Percentiles rank a stretch among this genome's conserved stretches.
These are phyloP conservation scores for Pichia sp. DNA, from an alignment of 1,139 yeast species.

Conservation along the genomic window DNA sequence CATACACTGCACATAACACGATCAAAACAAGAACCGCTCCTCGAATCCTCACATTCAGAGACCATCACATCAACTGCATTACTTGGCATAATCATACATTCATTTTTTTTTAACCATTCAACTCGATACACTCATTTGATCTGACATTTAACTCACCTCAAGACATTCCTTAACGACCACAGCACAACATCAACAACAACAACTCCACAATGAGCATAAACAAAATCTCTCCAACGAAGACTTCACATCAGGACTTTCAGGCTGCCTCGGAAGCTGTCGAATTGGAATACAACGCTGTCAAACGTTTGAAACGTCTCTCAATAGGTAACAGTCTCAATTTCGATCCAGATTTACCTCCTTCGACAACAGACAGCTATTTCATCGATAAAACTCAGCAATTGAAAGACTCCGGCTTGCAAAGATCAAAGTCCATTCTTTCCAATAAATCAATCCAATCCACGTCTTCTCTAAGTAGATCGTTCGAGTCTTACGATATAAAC, in stretches of 20 bases:
- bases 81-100: too few species aligned
- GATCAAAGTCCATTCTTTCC: constrained; percentile 16
- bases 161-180: neutral
- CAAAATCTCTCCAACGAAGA: constrained; percentile 23
- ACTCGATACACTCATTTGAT: too few species aligned
- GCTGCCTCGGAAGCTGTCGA: constrained; percentile 40
- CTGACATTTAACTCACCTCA: neutral
- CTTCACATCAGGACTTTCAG: constrained; percentile 32
- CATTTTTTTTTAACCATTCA: too few species aligned
- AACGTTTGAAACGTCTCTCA: constrained; percentile 54
- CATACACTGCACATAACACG: too few species aligned
- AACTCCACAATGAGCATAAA: neutral
- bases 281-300: constrained; percentile 58
- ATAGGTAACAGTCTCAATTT: constrained; percentile 53
- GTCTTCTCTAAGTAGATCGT: constrained; percentile 2
- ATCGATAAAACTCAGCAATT: constrained; percentile 1
- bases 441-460: constrained; percentile 8
- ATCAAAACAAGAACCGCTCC: too few species aligned
- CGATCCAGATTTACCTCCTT: constrained; percentile 56
- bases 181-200: neutral
- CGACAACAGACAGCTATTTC: constrained; percentile 34
- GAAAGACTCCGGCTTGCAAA: constrained; percentile 4
- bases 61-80: too few species aligned
- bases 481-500: constrained; percentile 1
- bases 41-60: too few species aligned